Percentiles rank a stretch among this genome's conserved stretches.
These are phyloP conservation scores for Hypericum androsaemum DNA, from an alignment of 345 rosid genomes.

Conservation along the genomic window DNA sequence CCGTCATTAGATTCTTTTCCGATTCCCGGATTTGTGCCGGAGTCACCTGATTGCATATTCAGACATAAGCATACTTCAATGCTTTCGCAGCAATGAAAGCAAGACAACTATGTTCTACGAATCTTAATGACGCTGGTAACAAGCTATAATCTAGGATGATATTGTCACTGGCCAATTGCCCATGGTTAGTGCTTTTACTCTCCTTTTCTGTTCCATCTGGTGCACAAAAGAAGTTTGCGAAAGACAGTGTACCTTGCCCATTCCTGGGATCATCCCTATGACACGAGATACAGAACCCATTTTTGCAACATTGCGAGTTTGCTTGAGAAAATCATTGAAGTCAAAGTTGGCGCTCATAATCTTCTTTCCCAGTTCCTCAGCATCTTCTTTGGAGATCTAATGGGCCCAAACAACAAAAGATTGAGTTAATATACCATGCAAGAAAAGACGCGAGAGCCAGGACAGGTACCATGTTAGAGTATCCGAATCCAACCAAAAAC, in stretches of 20 bases:
- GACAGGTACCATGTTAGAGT: too few relatives aligned
- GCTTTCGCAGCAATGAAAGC: not conserved
- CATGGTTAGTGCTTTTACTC: too few relatives aligned
- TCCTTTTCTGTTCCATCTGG: too few relatives aligned
- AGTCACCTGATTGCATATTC: constrained; percentile 42
- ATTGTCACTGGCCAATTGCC: too few relatives aligned
- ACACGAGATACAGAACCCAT: constrained; percentile 97
- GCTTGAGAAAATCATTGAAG: constrained; percentile 93
- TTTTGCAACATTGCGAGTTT: constrained; percentile 88
- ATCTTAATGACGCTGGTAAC: too few relatives aligned
- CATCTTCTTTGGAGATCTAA: constrained; percentile 97
- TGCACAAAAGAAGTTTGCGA: too few relatives aligned
- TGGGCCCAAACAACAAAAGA: constrained; percentile 13
- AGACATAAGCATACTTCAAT: not conserved
- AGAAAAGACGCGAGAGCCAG: constrained; percentile 3
- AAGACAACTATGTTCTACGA: too few relatives aligned
- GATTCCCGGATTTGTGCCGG: constrained; percentile 95
- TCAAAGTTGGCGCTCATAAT: constrained; percentile 94
- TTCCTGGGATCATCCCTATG: constrained; percentile 96
- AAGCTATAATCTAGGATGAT: too few relatives aligned
- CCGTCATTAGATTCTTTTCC: constrained; percentile 69
- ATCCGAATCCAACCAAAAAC: too few relatives aligned
- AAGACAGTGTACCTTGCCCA: constrained; percentile 58
- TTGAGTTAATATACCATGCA: constrained; percentile 7
- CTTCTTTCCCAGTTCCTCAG: constrained; percentile 93